phyloP scores from a whole-genome alignment of 2,329 filamentous ascomycete species.

The Blastomyces gilchristii region DNA sequence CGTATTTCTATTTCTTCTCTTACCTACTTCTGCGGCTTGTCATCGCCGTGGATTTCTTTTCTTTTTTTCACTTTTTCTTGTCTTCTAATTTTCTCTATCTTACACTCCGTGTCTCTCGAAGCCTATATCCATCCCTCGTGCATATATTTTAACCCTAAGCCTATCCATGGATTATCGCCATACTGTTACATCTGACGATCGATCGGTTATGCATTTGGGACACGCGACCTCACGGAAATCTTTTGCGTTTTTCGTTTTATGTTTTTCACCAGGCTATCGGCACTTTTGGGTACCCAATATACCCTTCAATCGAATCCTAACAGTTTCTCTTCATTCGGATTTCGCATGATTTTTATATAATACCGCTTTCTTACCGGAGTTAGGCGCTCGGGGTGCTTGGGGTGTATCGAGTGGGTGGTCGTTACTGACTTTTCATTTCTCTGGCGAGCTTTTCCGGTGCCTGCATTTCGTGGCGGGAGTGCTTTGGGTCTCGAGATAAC shows the following conservation, averaged over 20 bases:
- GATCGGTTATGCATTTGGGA: not conserved
- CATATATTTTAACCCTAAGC: not conserved
- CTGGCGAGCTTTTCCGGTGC: not conserved
- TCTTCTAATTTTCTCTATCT: not conserved
- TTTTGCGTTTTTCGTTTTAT: not conserved
- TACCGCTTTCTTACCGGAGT: not conserved
- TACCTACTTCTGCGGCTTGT: not conserved
- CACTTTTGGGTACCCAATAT: not conserved
- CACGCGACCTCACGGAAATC: not conserved
- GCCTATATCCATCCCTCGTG: not conserved
- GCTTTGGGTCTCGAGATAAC: not conserved
- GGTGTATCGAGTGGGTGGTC: not conserved
- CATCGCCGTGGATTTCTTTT: not conserved
- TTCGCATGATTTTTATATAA: not conserved
- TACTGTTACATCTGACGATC: not conserved
- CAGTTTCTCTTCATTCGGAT: not conserved
- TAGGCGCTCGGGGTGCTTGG: not conserved
- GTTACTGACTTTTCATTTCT: not conserved
- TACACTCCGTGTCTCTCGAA: not conserved
- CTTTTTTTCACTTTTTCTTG: not conserved
- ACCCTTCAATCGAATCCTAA: not conserved
- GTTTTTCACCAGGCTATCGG: not conserved
- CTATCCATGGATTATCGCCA: not conserved
- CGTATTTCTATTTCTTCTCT: not conserved
- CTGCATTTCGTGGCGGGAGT: not conserved